Evolutionary conservation across 371 early-diverging fungal species (phyloP), one percentile per base, ranked within the genome.

Genomic region (Cokeromyces recurvatus): DNA sequence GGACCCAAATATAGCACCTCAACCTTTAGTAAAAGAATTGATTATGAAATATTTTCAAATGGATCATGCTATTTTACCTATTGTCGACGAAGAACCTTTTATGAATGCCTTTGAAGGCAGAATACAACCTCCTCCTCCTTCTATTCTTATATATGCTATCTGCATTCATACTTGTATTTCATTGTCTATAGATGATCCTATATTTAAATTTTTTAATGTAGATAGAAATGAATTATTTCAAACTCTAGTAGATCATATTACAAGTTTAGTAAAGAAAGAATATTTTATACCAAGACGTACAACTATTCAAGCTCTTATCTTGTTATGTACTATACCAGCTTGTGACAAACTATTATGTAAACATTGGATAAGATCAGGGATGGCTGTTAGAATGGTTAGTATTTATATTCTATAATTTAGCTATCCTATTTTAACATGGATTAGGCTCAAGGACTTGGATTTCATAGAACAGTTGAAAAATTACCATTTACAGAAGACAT

Each of bases 331-430:
- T 10, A 64, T 64, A 38, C 74, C 74, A 2, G 59, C 62, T 14
- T 65, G 57, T 24, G 56, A 66, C 9, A 54, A 52, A 14, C 57
- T 46, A 8, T 55, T 59, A 0, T 61, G 68, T 34, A 58, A 60
- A 22, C 65, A 61, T 35, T 74, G 74, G 74, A 63, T 74, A 22
- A 37, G 55, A 15, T 63, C 66, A n/a, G 74, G 74, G 9, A 70
- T 70, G 74, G 74, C 71, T 6, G 64, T 74, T 5, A 53, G 74
- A 43, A 69, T 74, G 74, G 70, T 64, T 4, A n/a, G n/a, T n/a
- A n/a, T n/a, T n/a, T n/a, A n/a, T n/a, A n/a, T n/a, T n/a, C n/a
- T n/a, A n/a, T n/a, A n/a, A n/a, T n/a, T n/a, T n/a, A n/a, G n/a
- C n/a, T n/a, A n/a, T n/a, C n/a, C n/a, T n/a, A n/a, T n/a, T n/a